phyloP scores from a whole-genome alignment of 768 basidiomycete species.

The Pisolithus orientalis region DNA sequence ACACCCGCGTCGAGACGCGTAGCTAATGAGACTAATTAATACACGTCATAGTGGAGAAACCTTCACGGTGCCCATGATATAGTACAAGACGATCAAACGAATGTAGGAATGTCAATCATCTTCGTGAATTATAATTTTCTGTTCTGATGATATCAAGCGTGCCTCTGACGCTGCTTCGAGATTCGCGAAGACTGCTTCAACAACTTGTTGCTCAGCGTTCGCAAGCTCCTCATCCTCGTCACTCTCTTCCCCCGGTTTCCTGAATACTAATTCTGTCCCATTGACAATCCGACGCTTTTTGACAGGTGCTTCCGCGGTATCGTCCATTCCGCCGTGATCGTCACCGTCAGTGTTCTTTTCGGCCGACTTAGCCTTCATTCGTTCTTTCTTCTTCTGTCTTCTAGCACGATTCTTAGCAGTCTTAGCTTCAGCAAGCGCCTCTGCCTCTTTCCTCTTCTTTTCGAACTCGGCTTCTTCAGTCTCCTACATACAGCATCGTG shows the following conservation, averaged over 20 bases:
- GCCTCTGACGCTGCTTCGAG: constrained; percentile 5
- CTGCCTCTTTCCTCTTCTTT: constrained; percentile 61
- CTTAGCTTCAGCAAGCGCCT: constrained; percentile 73
- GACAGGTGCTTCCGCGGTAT: constrained; percentile 37
- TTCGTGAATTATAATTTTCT: constrained; percentile 44
- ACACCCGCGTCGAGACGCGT: neutral
- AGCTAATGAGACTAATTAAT: neutral
- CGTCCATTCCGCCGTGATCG: constrained; percentile 18
- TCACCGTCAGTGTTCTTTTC: constrained; percentile 20
- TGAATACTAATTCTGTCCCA: constrained; percentile 63
- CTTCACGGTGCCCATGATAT: neutral
- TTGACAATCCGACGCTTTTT: constrained; percentile 82
- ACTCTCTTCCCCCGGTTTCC: constrained; percentile 44
- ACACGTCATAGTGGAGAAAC: neutral
- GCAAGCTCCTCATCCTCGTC: constrained; percentile 32
- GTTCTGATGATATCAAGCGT: constrained; percentile 25
- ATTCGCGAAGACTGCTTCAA: constrained; percentile 2
- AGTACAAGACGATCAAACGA: neutral
- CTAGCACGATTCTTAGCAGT: constrained; percentile 95
- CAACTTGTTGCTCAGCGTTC: neutral
- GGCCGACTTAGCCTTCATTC: constrained; percentile 42
- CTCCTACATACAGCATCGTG: constrained; percentile 45
- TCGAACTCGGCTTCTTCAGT: constrained; percentile 67
- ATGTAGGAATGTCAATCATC: constrained; percentile 33
- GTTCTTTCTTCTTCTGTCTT: constrained; percentile 86